Evolutionary conservation across 169 alveolate species (phyloP), one percentile per base, ranked within the genome.

Genomic region (Theileria equi): DNA sequence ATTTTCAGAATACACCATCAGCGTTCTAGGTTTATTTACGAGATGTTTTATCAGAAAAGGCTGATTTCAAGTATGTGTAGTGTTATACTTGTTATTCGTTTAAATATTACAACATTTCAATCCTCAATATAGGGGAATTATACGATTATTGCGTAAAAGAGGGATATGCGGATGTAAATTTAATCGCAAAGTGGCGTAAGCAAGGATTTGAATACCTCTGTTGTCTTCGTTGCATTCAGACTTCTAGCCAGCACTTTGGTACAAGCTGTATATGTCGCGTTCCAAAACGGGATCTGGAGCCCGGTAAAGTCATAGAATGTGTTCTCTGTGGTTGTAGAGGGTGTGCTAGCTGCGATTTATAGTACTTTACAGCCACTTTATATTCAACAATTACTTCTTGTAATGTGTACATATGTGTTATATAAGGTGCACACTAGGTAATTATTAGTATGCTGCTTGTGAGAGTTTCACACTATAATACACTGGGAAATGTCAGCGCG

Each of bases 171-270:
- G 99, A 98, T 80, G 97, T 96, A 26, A 84, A 89, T 35, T 89
- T 98, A 61, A 96, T 98, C 26, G 98, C 99, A 25, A 98, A 98
- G 91, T 98, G 99, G 99, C 93, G 95, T 73, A 98, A 98, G 84
- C 94, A 90, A 61, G 99, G 99, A 6, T 98, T 88, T 87, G 99
- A 97, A 65, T 91, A 90, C 67, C 91, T 98, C 50, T 98, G 99
- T 81, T 98, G 99, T 78, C 48, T 88, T 28, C 84, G 92, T 43
- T 97, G 99, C 69, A 93, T 97, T 28, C 94, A 95, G 77, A 83
- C 94, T 35, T 68, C 93, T 32, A 95, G 92, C 73, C 95, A 93
- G 60, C 93, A 94, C 80, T 96, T 91, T 73, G 97, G 98, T 34
- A 94, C 98, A 36, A 89, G 97, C 34, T 98, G 99, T 76, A 94